Evolutionary conservation across 1,284 basidiomycete genomes (phyloP).

Genomic region (Cutaneotrichosporon spelunceum): DNA sequence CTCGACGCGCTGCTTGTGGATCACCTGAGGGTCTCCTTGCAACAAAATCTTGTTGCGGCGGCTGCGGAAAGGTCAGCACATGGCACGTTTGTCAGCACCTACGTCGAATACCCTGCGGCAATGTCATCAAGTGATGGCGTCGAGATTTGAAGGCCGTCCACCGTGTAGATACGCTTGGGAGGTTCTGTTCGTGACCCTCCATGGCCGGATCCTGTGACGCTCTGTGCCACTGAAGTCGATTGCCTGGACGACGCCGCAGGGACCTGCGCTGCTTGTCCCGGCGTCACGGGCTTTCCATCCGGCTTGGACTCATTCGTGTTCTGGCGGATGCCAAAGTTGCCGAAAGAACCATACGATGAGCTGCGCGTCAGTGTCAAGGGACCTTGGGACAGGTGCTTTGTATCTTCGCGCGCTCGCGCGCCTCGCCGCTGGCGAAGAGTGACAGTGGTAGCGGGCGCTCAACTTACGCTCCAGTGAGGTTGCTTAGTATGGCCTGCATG

Average conservation of each 20-base stretch:
- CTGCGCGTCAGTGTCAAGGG: slow-evolving; percentile 9
- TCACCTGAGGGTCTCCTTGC: slow-evolving; percentile 46
- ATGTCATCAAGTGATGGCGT: slow-evolving; percentile 33
- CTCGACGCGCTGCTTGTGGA: slow-evolving; percentile 47
- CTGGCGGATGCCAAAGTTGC: slow-evolving; percentile 11
- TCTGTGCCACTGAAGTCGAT: slow-evolving; percentile 3
- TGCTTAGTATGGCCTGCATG: slow-evolving; percentile 34
- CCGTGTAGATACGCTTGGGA: slow-evolving; percentile 39
- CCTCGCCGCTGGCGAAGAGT: neutral
- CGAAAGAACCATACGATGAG: slow-evolving; percentile 16
- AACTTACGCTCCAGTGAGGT: slow-evolving; percentile 29
- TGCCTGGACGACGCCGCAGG: neutral
- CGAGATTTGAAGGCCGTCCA: slow-evolving; percentile 32
- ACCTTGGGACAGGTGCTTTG: neutral
- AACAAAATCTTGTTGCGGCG: slow-evolving; percentile 40
- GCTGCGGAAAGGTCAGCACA: slow-evolving; percentile 15
- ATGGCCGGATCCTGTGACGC: slow-evolving; percentile 28
- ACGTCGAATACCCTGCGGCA: slow-evolving; percentile 23
- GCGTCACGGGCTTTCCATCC: neutral
- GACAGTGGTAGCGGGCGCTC: neutral
- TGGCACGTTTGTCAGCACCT: slow-evolving; percentile 10
- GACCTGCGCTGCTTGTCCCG: neutral
- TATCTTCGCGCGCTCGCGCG: neutral
- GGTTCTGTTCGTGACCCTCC: slow-evolving; percentile 42
- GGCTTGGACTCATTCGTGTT: neutral